These are phyloP conservation scores for Globisporangium uncinulatum DNA, from an alignment of 352 stramenopile genomes.

Conservation along the genomic window DNA sequence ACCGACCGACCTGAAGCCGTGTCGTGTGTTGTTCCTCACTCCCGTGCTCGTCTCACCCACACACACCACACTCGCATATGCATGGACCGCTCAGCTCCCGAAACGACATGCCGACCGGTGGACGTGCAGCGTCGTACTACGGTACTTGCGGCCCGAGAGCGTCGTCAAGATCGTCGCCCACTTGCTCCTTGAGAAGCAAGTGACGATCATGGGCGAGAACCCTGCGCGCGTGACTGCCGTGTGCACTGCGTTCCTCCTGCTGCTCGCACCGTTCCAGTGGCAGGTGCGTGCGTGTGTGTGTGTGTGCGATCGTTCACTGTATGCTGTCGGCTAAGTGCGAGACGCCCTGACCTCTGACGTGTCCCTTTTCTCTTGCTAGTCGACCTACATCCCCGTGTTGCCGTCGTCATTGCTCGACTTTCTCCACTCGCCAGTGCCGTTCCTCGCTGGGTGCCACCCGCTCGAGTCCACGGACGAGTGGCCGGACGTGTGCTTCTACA, in stretches of 20 bases:
- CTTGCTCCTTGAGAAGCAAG: conserved; percentile 76
- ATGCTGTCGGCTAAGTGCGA: not conserved
- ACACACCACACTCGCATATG: too few relatives aligned
- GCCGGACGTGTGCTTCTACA: conserved; percentile 79
- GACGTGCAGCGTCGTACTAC: conserved; percentile 61
- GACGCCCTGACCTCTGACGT: too few relatives aligned
- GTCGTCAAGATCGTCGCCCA: conserved; percentile 66
- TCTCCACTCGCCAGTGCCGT: conserved; percentile 79
- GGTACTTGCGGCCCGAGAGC: conserved; percentile 45
- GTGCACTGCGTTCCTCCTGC: conserved; percentile 59
- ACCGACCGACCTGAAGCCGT: not conserved
- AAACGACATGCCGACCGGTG: conserved; percentile 67
- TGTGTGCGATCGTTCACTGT: not conserved
- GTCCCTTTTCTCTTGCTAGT: conserved; percentile 21
- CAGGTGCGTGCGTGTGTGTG: conserved; percentile 28
- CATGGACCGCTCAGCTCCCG: conserved; percentile 28
- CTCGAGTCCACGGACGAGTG: conserved; percentile 65
- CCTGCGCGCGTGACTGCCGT: conserved; percentile 61
- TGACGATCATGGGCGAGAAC: conserved; percentile 70
- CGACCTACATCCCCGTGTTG: conserved; percentile 81
- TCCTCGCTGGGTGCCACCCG: conserved; percentile 63
- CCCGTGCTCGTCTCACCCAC: not conserved
- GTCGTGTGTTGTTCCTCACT: not conserved
- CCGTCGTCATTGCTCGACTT: conserved; percentile 71
- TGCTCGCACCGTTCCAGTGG: conserved; percentile 82